Percentiles rank a stretch among this genome's conserved stretches.
Evolutionary conservation across 2,329 filamentous ascomycete species (phyloP).

Genomic region (Microdochium trichocladiopsis): DNA sequence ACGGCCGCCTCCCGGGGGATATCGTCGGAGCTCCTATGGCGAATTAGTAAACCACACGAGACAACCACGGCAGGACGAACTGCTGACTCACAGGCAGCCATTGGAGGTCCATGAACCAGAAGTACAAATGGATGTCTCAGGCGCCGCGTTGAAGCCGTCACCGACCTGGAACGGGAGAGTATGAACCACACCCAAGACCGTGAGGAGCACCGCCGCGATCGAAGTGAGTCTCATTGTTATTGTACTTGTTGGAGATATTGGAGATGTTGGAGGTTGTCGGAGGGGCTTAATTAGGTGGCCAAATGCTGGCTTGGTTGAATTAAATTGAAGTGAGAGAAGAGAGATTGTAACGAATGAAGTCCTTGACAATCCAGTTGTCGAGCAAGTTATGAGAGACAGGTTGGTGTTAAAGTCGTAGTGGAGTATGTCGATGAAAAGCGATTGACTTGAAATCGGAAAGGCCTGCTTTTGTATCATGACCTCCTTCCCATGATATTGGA

Average conservation of each 20-base stretch:
- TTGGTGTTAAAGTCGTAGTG: background rate
- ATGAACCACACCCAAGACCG: background rate
- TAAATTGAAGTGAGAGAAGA: background rate
- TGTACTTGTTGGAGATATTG: no score
- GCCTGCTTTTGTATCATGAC: no score
- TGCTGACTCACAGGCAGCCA: background rate
- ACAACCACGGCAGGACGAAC: background rate
- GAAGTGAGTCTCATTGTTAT: background rate
- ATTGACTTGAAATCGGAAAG: no score
- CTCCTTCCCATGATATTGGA: no score
- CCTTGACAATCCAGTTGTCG: background rate
- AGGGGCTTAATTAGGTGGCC: no score
- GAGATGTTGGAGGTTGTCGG: no score
- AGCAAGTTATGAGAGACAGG: background rate
- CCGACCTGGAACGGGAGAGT: background rate
- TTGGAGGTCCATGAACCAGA: background rate
- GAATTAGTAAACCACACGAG: background rate
- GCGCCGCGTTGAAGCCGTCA: background rate
- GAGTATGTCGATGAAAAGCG: background rate
- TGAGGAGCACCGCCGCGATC: background rate
- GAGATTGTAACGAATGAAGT: background rate
- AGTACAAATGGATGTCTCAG: background rate
- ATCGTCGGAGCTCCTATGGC: no score
- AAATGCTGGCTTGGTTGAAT: background rate
- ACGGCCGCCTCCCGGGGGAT: no score